These are phyloP conservation scores for Triticum dicoccoides DNA, from an alignment of 176 grass and related monocot genomes.

Conservation along the genomic window DNA sequence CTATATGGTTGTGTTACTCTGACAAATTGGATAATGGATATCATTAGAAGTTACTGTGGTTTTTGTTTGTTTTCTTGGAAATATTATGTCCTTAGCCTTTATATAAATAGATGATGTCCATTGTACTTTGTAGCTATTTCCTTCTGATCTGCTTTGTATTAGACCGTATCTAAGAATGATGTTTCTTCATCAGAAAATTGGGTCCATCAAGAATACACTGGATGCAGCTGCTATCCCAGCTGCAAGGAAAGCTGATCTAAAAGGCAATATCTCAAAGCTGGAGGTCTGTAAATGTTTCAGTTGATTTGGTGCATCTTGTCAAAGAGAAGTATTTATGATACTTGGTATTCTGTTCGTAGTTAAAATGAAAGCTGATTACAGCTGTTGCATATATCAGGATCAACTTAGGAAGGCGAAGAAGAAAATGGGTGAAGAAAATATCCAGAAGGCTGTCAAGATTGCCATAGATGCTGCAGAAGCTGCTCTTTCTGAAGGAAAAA, in stretches of 20 bases:
- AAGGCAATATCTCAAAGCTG: conserved; percentile 65
- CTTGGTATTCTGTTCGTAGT: background rate
- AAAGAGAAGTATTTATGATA: background rate
- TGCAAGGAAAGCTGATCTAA: conserved; percentile 92
- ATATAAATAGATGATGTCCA: background rate
- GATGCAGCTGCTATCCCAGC: conserved; percentile 84
- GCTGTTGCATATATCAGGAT: conserved; percentile 44
- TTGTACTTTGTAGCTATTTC: background rate
- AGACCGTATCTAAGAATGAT: conserved; percentile 6
- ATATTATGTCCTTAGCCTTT: background rate
- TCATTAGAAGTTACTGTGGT: background rate
- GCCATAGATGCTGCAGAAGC: conserved; percentile 67
- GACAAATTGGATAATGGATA: background rate
- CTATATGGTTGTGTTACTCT: background rate
- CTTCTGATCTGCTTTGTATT: background rate
- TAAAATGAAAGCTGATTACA: conserved; percentile 3
- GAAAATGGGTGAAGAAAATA: conserved; percentile 86
- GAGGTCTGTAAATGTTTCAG: conserved; percentile 56
- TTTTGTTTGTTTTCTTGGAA: background rate
- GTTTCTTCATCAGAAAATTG: conserved; percentile 67
- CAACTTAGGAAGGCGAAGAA: conserved; percentile 93
- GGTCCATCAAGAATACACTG: conserved; percentile 68
- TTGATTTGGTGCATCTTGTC: background rate
- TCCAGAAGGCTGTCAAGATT: conserved; percentile 68
- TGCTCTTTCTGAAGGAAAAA: conserved; percentile 64